These are phyloP conservation scores for Exserohilum turcica DNA, from an alignment of 2,329 filamentous ascomycete species.

Conservation along the genomic window DNA sequence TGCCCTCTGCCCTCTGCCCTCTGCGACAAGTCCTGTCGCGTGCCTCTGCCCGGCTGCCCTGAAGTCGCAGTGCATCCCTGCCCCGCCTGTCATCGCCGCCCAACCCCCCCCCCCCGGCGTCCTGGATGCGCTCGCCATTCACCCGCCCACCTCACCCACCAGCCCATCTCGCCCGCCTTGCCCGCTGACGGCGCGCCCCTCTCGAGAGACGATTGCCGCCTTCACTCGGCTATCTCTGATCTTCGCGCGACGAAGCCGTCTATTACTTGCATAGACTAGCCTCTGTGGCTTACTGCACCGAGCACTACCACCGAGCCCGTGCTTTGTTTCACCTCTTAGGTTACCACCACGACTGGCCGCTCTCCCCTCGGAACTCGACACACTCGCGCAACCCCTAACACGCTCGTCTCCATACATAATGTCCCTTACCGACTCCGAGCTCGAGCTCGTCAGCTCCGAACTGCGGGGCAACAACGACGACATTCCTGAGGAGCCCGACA, in stretches of 20 bases:
- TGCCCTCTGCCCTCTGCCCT: slow-evolving; percentile 15
- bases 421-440: slow-evolving; percentile 43
- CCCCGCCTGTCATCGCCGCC: slow-evolving; percentile 14
- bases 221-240: slow-evolving; percentile 29
- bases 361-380: slow-evolving; percentile 23
- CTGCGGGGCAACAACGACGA: slow-evolving; percentile 44
- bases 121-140: slow-evolving; percentile 5
- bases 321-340: slow-evolving; percentile 37
- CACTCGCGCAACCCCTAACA: slow-evolving; percentile 25
- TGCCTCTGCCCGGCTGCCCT: slow-evolving; percentile 11
- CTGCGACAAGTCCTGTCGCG: slow-evolving; percentile 18
- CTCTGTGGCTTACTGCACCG: slow-evolving; percentile 28
- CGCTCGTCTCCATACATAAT: slow-evolving; percentile 19
- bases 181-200: slow-evolving; percentile 3
- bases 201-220: slow-evolving; percentile 13
- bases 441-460: slow-evolving; percentile 38
- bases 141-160: slow-evolving; percentile 15
- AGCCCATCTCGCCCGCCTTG: slow-evolving; percentile 12
- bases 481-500: slow-evolving; percentile 50
- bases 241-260: slow-evolving; percentile 17
- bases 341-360: slow-evolving; percentile 9
- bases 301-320: slow-evolving; percentile 31
- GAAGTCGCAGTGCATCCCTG: slow-evolving; percentile 20
- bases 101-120: slow-evolving; percentile 3
- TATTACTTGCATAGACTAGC: slow-evolving; percentile 16